Evolutionary conservation across 768 basidiomycete genomes (phyloP).

Genomic region (Macrolepiota albuminosa): DNA sequence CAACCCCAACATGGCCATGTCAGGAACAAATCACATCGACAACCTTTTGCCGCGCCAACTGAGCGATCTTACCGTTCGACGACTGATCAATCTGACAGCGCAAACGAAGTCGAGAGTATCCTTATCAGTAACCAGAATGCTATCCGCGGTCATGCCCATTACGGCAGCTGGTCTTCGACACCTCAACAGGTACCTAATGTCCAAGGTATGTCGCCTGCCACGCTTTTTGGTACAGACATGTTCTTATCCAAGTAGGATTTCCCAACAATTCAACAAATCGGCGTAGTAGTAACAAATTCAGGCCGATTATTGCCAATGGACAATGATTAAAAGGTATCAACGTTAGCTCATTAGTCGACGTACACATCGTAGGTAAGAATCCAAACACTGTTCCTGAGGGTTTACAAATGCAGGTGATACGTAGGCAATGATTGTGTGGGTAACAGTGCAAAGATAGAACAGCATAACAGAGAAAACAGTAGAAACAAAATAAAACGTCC

Average conservation of each 20-base stretch:
- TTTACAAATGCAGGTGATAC: background rate
- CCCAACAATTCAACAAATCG: slow-evolving; percentile 7
- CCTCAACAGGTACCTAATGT: slow-evolving; percentile 21
- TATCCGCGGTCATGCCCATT: slow-evolving; percentile 17
- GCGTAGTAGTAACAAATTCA: slow-evolving; percentile 15
- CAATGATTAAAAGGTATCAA: slow-evolving; percentile 5
- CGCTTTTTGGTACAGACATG: background rate
- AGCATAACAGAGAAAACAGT: background rate
- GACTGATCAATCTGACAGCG: slow-evolving; percentile 62
- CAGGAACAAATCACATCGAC: slow-evolving; percentile 41
- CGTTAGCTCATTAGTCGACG: background rate
- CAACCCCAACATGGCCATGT: slow-evolving; percentile 25
- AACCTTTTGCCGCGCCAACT: slow-evolving; percentile 35
- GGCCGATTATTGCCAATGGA: slow-evolving; percentile 11
- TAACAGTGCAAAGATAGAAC: background rate
- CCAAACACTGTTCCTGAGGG: background rate
- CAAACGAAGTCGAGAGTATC: slow-evolving; percentile 69
- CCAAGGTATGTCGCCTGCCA: slow-evolving; percentile 4
- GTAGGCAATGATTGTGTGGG: slow-evolving; percentile 4
- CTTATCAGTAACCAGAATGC: slow-evolving; percentile 29
- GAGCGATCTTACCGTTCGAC: slow-evolving; percentile 40
- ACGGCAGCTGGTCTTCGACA: slow-evolving; percentile 33
- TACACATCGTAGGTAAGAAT: slow-evolving; percentile 8
- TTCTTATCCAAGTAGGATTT: slow-evolving; percentile 4
- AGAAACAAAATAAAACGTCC: slow-evolving; percentile 4